Conservation (phyloP, 306 rosid species). For the Trifolium repens region DNA sequence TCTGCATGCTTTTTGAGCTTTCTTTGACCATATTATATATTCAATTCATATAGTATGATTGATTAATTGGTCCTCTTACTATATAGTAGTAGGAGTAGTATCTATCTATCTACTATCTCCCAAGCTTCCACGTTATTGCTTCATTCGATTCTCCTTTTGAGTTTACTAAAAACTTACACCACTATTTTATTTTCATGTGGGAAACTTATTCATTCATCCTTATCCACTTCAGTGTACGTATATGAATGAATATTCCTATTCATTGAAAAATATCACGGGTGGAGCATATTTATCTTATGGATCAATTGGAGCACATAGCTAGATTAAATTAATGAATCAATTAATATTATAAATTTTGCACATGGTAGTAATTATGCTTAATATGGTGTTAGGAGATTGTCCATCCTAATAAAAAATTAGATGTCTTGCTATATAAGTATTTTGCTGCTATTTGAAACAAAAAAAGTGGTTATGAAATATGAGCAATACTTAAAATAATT, state of each 20-base stretch:
- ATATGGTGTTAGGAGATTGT: no score
- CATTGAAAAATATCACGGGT: neutral
- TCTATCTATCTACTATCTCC: neutral
- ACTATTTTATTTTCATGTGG: conserved; percentile 28
- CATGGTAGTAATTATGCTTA: no score
- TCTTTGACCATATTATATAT: conserved; percentile 23
- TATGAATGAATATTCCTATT: neutral
- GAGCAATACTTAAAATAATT: no score
- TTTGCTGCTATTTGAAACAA: no score
- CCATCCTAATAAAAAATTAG: no score
- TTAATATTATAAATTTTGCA: no score
- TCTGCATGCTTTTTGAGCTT: conserved; percentile 29
- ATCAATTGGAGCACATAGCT: neutral
- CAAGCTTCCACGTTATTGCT: conserved; percentile 43
- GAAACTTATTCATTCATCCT: conserved; percentile 39
- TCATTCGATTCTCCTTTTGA: conserved; percentile 1
- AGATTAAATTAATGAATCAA: no score
- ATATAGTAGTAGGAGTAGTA: neutral
- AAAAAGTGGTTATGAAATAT: no score
- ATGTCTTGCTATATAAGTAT: no score
- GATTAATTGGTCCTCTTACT: neutral
- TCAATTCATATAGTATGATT: no score
- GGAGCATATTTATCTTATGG: neutral
- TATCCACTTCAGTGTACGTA: conserved; percentile 36
- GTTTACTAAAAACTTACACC: neutral